Conservation (phyloP, 805 yeast species). For the Saccharomycopsis sp. region DNA sequence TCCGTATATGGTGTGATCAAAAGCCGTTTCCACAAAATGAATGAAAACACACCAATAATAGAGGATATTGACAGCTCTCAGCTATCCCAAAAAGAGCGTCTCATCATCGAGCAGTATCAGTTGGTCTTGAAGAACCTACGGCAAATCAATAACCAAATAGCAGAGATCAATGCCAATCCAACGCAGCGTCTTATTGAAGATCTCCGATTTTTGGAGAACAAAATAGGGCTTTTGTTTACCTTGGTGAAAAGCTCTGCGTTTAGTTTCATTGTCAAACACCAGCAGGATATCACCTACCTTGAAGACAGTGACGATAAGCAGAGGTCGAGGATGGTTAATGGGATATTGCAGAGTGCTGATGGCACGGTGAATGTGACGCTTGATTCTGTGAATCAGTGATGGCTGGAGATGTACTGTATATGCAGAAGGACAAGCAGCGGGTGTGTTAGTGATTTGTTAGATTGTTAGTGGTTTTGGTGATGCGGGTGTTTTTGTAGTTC, state of each 20-base stretch:
- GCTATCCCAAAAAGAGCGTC: constrained; percentile 11
- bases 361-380: constrained; percentile 21
- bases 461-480: no score
- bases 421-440: no score
- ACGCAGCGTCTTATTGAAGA: constrained; percentile 13
- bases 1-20: no score
- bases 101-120: constrained; percentile 14
- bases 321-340: constrained; percentile 1
- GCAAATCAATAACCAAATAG: constrained; percentile 9
- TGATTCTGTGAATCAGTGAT: constrained; percentile 12
- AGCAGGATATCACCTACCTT: constrained; percentile 16
- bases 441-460: no score
- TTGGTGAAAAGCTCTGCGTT: constrained; percentile 19
- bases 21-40: no score
- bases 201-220: constrained; percentile 18
- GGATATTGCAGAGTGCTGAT: constrained; percentile 14
- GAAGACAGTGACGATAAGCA: constrained; percentile 1
- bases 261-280: constrained; percentile 21
- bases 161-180: constrained; percentile 4
- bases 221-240: constrained; percentile 17
- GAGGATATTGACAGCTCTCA: constrained; percentile 15
- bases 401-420: no score
- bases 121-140: constrained; percentile 3
- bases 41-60: neutral
- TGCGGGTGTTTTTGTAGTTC: no score